phyloP scores from a whole-genome alignment of 2,329 filamentous ascomycete species.

The Chaetomium sp. region DNA sequence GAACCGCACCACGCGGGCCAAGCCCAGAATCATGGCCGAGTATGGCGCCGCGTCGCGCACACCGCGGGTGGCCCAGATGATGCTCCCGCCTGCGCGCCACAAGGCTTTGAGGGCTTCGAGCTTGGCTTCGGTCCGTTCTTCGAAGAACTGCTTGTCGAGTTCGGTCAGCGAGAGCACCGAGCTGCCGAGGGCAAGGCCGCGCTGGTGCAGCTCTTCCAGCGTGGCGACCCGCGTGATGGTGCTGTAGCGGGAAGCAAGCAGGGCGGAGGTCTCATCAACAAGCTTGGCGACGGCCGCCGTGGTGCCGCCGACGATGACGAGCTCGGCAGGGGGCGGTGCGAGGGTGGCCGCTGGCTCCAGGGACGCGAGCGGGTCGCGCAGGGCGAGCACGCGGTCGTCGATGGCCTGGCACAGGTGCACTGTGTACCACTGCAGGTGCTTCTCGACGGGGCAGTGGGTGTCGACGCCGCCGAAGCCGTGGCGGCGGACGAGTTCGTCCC shows the following conservation, averaged over 20 bases:
- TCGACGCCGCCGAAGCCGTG: neutral
- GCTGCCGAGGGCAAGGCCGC: neutral
- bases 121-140: neutral
- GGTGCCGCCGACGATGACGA: constrained; percentile 33
- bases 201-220: neutral
- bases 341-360: neutral
- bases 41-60: neutral
- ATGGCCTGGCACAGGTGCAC: neutral
- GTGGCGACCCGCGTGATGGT: neutral
- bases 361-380: constrained; percentile 25
- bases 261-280: neutral
- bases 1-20: neutral
- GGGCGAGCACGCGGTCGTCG: neutral
- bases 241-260: neutral
- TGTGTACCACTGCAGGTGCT: neutral
- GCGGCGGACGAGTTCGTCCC: neutral
- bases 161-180: neutral
- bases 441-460: neutral
- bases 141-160: neutral
- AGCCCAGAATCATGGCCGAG: neutral
- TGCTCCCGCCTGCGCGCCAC: neutral
- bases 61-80: neutral
- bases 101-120: neutral
- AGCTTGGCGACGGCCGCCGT: neutral
- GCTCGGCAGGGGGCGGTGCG: neutral